These are phyloP conservation scores for Picocystis sp. DNA, from an alignment of 163 green algal species.

Conservation along the genomic window DNA sequence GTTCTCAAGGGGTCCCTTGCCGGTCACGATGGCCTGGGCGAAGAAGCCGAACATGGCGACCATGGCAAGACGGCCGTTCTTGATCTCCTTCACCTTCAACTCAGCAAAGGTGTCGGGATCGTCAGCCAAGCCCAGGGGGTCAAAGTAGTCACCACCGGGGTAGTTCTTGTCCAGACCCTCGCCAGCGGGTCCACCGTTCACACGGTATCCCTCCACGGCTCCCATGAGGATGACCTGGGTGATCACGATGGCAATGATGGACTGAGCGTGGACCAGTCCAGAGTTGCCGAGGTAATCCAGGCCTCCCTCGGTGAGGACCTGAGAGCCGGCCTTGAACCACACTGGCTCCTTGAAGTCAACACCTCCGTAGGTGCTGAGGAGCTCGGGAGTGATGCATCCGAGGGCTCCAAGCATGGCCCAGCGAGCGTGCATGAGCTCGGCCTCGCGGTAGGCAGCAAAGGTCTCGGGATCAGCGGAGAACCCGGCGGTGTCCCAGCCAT, in stretches of 20 bases:
- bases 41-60: constrained; percentile 75
- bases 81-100: constrained; percentile 78
- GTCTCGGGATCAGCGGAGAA: constrained; percentile 72
- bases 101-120: constrained; percentile 60
- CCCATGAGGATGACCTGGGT: constrained; percentile 75
- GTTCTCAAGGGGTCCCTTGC: constrained; percentile 63
- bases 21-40: constrained; percentile 77
- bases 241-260: constrained; percentile 50
- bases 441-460: constrained; percentile 61
- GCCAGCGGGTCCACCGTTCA: constrained; percentile 42
- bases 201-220: constrained; percentile 73
- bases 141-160: constrained; percentile 71
- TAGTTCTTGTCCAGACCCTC: constrained; percentile 57
- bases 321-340: constrained; percentile 71
- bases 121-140: constrained; percentile 72
- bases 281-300: constrained; percentile 80
- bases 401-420: constrained; percentile 85
- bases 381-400: constrained; percentile 77
- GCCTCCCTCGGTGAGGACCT: constrained; percentile 62
- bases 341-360: constrained; percentile 28
- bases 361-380: constrained; percentile 54
- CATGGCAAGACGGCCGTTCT: constrained; percentile 73
- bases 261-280: constrained; percentile 62
- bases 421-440: constrained; percentile 74
- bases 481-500: constrained; percentile 82